Evolutionary conservation across 2,329 filamentous ascomycete genomes (phyloP), one percentile per base, ranked within the genome.

Genomic region (Ilyonectria mors-panacis): DNA sequence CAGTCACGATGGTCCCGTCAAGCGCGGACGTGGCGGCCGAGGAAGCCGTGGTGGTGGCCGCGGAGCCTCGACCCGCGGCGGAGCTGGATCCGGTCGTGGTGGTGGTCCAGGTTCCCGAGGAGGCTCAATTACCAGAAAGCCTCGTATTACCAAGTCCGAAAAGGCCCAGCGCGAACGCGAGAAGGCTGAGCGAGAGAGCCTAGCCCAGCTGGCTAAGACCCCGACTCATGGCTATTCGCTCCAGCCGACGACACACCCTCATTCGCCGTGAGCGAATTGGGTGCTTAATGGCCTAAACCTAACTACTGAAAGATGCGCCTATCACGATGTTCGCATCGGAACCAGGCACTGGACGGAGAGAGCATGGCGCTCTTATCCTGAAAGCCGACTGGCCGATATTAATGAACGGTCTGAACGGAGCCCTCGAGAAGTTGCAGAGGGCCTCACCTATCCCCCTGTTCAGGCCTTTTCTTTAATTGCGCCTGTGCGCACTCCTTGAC

Each of bases 141-240:
- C 94, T 58, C 91, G 95, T 47, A 91, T 94, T 72, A 96, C 93
- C 44, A 97, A 97, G 79, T 92, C 93, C 42, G 93, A 95, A 77
- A 93, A 94, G 75, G 92, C 93, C 68, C 89, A 92, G 76, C 90
- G 94, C 81, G 94, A 97, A 75, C 88, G 89, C 50, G 94, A 97
- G 79, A 96, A 96, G 83, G 86, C 91, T 7, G 92, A 94, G 70
- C 87, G 92, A 47, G 93, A 95, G 79, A 82, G 75, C 63, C 69
- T 84, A 70, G 83, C 81, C 4, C 80, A 81, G 72, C 68, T 83
- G 39, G 75, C 78, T 35, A 80, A 81, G 62, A 84, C 83, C 55
- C 75, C 78, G 4, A 76, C 76, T 13, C 80, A 79, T 54, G 77
- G 78, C 57, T 81, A 81, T 62, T 76, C 77, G 15, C 73, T 83